Evolutionary conservation across 2,329 filamentous ascomycete species (phyloP), one percentile per base, ranked within the genome.

Genomic region (Pseudogymnoascus sp.): DNA sequence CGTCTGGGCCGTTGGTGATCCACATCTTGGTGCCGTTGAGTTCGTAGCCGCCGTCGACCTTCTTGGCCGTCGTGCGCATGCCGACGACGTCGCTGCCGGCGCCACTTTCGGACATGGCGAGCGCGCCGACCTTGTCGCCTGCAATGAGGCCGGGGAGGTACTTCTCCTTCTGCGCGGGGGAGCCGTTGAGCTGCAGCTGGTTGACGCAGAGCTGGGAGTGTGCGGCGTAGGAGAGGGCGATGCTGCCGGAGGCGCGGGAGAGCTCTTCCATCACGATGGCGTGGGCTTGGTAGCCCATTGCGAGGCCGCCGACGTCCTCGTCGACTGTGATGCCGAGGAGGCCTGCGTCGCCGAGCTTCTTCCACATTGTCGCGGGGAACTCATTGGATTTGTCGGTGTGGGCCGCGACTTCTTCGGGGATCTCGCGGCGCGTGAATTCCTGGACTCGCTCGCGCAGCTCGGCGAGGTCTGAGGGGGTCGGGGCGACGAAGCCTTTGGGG

Each of bases 1-100:
- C 95, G 73, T 97, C 93, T 0, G 93, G 93, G 4, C 93, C 91
- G 76, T 99, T 99, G 66, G 93, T 99, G 74, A 99, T 99, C 93
- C 93, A 99, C 93, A 97, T 97, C 82, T 99, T 97, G 65, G 88
- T 90, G 33, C 93, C 93, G 72, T 93, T 91, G 63, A 99, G 79
- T 19, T 93, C 66, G 75, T 89, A 97, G 29, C 93, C 93, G 37
- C 92, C 93, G 70, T 95, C 89, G 10, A 91, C 89, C 67, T 84
- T 81, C 73, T 85, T 89, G 0, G 93, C 93, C 2, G 85, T 88
- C 50, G 88, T 96, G 74, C 93, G 91, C 93, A 97, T 97, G 76
- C 89, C 90, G 29, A 99, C 93, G 3, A 99, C 93, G 77, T 99
- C 93, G 69, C 88, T 93, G 13, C 93, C 93, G 0, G 93, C 88